These are phyloP conservation scores for Aspergillus uvarum DNA, from an alignment of 2,329 filamentous ascomycete species.

Conservation along the genomic window DNA sequence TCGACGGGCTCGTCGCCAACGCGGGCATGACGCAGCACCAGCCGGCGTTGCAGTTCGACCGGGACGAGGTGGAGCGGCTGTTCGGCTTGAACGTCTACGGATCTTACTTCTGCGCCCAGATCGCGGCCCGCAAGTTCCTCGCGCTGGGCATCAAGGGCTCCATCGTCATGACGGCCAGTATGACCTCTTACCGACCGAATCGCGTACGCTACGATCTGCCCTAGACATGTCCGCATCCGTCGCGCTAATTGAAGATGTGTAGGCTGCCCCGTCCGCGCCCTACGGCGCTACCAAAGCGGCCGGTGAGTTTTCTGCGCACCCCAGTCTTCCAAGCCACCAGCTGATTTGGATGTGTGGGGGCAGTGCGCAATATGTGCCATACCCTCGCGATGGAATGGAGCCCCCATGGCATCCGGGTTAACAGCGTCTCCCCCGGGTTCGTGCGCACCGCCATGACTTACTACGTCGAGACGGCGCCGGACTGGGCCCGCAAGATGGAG, in stretches of 20 bases:
- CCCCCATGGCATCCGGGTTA: slow-evolving; percentile 41
- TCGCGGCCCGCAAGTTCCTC: slow-evolving; percentile 39
- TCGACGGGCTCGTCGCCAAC: slow-evolving; percentile 47
- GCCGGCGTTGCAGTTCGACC: slow-evolving; percentile 46
- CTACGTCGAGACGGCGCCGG: slow-evolving; percentile 52
- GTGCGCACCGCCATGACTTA: slow-evolving; percentile 49
- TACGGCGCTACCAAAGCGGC: slow-evolving; percentile 50
- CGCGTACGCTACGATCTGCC: slow-evolving; percentile 22
- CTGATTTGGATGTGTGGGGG: no score
- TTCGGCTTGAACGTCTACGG: slow-evolving; percentile 47
- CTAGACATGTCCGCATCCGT: no score
- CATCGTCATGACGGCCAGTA: slow-evolving; percentile 49
- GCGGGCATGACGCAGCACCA: slow-evolving; percentile 49
- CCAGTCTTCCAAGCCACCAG: no score
- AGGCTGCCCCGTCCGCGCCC: slow-evolving; percentile 52
- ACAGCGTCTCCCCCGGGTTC: slow-evolving; percentile 50
- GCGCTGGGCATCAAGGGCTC: slow-evolving; percentile 40
- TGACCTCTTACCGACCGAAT: slow-evolving; percentile 52
- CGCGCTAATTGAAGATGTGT: neutral
- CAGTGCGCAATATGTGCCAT: slow-evolving; percentile 30
- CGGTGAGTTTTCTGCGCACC: slow-evolving; percentile 10
- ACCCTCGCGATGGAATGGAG: slow-evolving; percentile 51
- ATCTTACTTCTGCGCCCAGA: slow-evolving; percentile 33
- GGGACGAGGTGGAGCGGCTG: slow-evolving; percentile 41
- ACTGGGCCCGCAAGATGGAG: slow-evolving; percentile 58